Percentiles rank a stretch among this genome's conserved stretches.
Conservation (phyloP, 2,329 filamentous ascomycete species). For the Exophiala phaeomuriformis region DNA sequence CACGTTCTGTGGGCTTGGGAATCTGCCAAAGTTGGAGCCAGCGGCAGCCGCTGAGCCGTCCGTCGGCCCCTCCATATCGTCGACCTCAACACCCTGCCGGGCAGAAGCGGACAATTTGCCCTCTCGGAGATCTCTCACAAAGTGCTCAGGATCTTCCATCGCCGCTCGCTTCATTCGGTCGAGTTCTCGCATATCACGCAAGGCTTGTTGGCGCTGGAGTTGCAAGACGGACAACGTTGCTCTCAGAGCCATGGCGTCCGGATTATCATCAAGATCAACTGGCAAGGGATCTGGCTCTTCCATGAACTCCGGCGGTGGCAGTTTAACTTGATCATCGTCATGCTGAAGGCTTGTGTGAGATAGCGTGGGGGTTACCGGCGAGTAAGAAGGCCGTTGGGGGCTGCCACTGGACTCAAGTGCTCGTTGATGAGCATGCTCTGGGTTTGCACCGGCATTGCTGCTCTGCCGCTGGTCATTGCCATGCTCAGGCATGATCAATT, state of each 20-base stretch:
- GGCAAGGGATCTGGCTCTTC: conserved; percentile 37
- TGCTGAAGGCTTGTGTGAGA: conserved; percentile 27
- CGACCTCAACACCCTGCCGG: conserved; percentile 30
- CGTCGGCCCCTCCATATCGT: conserved; percentile 28
- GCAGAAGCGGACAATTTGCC: conserved; percentile 47
- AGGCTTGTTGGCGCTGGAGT: conserved; percentile 71
- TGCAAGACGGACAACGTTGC: conserved; percentile 81
- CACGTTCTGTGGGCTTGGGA: conserved; percentile 73
- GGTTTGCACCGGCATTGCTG: background rate
- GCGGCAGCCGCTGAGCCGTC: conserved; percentile 32
- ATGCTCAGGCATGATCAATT: conserved; percentile 14
- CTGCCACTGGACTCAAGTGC: conserved; percentile 22
- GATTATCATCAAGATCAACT: conserved; percentile 52
- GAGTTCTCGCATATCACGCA: conserved; percentile 65
- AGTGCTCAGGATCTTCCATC: conserved; percentile 61
- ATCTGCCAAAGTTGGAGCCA: conserved; percentile 48
- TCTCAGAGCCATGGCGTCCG: conserved; percentile 79
- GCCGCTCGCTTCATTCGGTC: conserved; percentile 64
- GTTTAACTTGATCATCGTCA: conserved; percentile 7
- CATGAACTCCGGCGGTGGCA: conserved; percentile 22
- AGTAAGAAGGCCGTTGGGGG: conserved; percentile 40
- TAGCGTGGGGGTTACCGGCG: conserved; percentile 41
- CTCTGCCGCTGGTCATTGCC: conserved; percentile 1
- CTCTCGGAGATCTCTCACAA: conserved; percentile 59
- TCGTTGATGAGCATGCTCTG: background rate